Conservation (phyloP, 371 early-diverging fungal genomes). For the Actinomortierella wolfii region DNA sequence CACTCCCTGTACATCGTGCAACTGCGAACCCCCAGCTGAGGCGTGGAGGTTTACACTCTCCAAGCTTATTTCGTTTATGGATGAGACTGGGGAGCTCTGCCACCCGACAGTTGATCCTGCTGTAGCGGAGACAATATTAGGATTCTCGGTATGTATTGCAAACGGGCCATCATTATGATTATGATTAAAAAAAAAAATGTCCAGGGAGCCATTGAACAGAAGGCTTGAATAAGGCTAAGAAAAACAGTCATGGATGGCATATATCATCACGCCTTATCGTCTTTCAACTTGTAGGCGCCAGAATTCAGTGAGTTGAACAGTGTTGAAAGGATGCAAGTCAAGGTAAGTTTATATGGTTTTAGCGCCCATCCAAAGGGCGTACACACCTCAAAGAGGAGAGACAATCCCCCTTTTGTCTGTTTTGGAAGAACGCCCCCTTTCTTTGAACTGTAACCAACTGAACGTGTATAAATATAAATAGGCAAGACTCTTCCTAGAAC, state of each 20-base stretch:
- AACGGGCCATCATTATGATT: too few relatives aligned
- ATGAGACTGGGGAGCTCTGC: slow-evolving; percentile 34
- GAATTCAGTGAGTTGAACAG: too few relatives aligned
- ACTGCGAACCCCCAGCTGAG: slow-evolving; percentile 8
- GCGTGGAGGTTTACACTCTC: slow-evolving; percentile 26
- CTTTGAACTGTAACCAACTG: too few relatives aligned
- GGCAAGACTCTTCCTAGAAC: slow-evolving; percentile 28
- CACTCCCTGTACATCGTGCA: slow-evolving; percentile 18
- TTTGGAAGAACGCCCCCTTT: neutral
- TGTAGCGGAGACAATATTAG: slow-evolving; percentile 9
- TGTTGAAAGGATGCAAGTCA: too few relatives aligned
- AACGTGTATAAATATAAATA: too few relatives aligned
- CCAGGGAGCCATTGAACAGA: neutral
- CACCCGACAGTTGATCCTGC: slow-evolving; percentile 24
- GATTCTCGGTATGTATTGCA: slow-evolving; percentile 13
- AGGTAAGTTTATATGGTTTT: neutral
- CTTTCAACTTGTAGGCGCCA: neutral
- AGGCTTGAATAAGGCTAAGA: neutral
- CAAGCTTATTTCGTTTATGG: slow-evolving; percentile 33
- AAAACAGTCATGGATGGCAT: neutral
- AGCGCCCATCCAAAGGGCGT: neutral
- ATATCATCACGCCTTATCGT: neutral
- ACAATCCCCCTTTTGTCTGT: neutral
- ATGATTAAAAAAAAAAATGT: neutral
- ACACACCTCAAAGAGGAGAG: neutral